Base-by-base conservation (phyloP, 768 basidiomycete genomes). In the Lactarius indigo region DNA sequence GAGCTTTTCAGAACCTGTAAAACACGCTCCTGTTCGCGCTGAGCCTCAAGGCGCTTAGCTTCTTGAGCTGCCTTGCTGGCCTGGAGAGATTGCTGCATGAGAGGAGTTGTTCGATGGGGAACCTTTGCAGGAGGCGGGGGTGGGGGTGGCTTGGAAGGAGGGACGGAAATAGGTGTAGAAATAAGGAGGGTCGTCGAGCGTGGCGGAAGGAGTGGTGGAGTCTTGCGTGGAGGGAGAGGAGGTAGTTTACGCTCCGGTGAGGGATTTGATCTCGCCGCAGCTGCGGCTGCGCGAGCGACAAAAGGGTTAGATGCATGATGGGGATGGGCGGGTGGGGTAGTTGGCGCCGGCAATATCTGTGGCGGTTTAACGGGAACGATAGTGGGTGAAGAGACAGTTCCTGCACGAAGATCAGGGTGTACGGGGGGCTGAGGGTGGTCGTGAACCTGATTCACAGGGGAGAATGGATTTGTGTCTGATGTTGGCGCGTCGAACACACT, bases 71-170 rank as follows among this genome's bases (percentile, higher is more conserved):
- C 83, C 72, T 90, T 89, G 64, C 84, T 86, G 7, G 91, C 91
- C 61, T 89, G 86, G 1, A 93, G 77, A 26, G 85, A 87, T 75
- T 92, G 90, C 66, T 83, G 83, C 78, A 90, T 90, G n/a, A 90
- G 77, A 0, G 83, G 81, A 13, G 85, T 88, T 28, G 85, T 86
- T 33, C 85, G 76, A 62, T 90, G 87, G 64, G 78, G 67, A 68
- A 72, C 59, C 23, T 72, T 72, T 8, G 73, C 64, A 2, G 70
- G 63, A n/a, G 63, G 68, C 41, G 63, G 71, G 5, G 70, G 73
- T 47, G 66, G 66, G 42, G 67, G 72, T 41, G 61, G 35, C 33
- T 68, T 69, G n/a, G 70, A 61, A 47, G 69, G 61, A n/a, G 70
- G 31, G 17, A 62, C n/a, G 33, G 55, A 31, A 44, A 33, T 30